Base-by-base conservation (phyloP, 108 stramenopile species). In the Cyclotella sp. region DNA sequence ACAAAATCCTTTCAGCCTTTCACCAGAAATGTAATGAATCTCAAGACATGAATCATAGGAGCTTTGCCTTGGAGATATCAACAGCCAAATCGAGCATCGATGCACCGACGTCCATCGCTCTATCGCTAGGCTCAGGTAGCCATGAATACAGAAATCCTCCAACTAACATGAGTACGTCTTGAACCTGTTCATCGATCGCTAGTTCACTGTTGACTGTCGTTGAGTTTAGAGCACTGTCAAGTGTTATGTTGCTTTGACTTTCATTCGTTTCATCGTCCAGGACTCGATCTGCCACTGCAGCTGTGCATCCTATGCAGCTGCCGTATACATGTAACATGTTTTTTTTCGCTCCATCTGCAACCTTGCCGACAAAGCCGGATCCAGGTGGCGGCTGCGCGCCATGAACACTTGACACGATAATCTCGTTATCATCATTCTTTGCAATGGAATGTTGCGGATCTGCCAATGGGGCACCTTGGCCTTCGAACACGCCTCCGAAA, bases 51-150 rank as follows among this genome's bases (percentile, higher is more conserved):
- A 7, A 12, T 55, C 55, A 55, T 24, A 55, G 55, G 24, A 55
- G 24, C 55, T 55, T 55, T 12, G 55, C 55, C 55, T 55, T 21
- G 1, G 55, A 55, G n/a, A 55, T 55, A 55, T 55, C 55, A 24
- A 55, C 55, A 24, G 55, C 55, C 24, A 55, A 55, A 24, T 55
- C 11, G 22, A 55, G 55, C 12, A 55, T 55, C 0, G 55, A 55
- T 24, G n/a, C 55, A 24, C 55, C 55, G 22, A 55, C 55, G 24
- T 55, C 2, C 22, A 22, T 55, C 24, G 55, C 24, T 24, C 8
- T 55, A 1, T 55, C 55, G 11, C 22, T 8, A 1, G 55, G 55
- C 22, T 55, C 55, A 1, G 55, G 55, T 55, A 55, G 24, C 1
- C 19, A 55, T 22, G 1, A 24, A 26, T 22, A 12, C 4, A 55